Evolutionary conservation across 164 flowering plant genomes (phyloP), one percentile per base, ranked within the genome.

Genomic region (Vitis rupestris): DNA sequence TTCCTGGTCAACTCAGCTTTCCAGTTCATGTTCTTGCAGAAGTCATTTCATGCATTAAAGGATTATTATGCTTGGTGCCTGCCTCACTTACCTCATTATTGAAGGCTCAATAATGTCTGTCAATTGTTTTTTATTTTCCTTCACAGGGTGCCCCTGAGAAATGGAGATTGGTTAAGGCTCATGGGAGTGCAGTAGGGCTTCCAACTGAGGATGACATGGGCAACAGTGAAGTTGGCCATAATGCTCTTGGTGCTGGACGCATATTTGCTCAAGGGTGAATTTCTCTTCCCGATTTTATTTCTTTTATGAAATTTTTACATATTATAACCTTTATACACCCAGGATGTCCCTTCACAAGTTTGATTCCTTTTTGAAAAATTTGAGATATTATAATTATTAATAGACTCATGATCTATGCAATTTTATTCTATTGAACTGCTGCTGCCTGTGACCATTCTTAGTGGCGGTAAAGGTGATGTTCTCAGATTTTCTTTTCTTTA

Each of bases 181-280:
- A 95, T 77, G 99, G 99, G 15, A 85, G 59, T 14, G 94, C 97
- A 8, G 98, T 95, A 8, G 99, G 99, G 57, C 96, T 95, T 69
- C 99, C 99, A 10, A 80, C 97, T 8, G 99, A 95, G 5, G 99
- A 93, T 85, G 99, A 95, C 72, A 95, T 95, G 99, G 99, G 99
- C 3, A 95, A 93, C 82, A 95, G 98, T 87, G 99, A 95, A 82
- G 98, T 95, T 53, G 99, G 99, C 47, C 98, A 95, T 70, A 95
- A 95, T 79, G 99, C 99, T 15, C 93, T 95, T 66, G 98, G 99
- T 65, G 97, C 98, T 74, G 98, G 99, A 10, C 86, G 98, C 56
- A 93, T 95, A 47, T 95, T 14, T 78, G 97, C 98, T 67, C 98
- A 95, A 80, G 99, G 98, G 98, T 91, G 65, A 77, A 51, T 10